Evolutionary conservation across 345 rosid genomes (phyloP).

Genomic region (Lepidium africanum): DNA sequence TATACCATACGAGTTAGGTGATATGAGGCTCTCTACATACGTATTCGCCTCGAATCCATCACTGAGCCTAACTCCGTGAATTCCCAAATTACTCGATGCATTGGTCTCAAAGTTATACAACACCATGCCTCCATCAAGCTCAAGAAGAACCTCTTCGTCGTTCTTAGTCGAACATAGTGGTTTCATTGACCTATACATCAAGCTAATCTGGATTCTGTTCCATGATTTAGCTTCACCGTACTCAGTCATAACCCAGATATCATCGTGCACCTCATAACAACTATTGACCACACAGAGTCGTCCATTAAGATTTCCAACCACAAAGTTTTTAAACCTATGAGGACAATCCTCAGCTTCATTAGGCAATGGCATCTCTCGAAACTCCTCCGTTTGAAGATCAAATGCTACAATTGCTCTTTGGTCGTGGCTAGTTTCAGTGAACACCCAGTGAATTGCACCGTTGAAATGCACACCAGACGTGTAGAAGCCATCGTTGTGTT

Average conservation of each 20-base stretch:
- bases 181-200: constrained; percentile 32
- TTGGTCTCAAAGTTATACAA: constrained; percentile 28
- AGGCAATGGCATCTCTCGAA: constrained; percentile 29
- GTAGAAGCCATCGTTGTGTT: constrained; percentile 15
- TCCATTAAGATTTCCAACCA: constrained; percentile 24
- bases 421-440: neutral
- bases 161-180: constrained; percentile 34
- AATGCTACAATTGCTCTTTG: constrained; percentile 22
- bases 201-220: constrained; percentile 26
- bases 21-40: constrained; percentile 40
- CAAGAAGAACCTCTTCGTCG: constrained; percentile 25
- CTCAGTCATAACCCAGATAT: constrained; percentile 37
- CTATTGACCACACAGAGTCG: constrained; percentile 31
- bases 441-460: constrained; percentile 36
- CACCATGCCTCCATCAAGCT: constrained; percentile 38
- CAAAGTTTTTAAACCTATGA: constrained; percentile 23
- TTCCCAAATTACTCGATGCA: constrained; percentile 14
- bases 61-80: constrained; percentile 28
- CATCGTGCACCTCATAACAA: constrained; percentile 29
- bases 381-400: constrained; percentile 29
- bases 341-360: constrained; percentile 23
- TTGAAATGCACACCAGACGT: constrained; percentile 26
- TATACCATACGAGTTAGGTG: constrained; percentile 27
- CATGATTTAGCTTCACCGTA: constrained; percentile 31
- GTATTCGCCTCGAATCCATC: constrained; percentile 37